These are phyloP conservation scores for Diaporthe citrichinensis DNA, from an alignment of 2,329 filamentous ascomycete genomes.

Conservation along the genomic window DNA sequence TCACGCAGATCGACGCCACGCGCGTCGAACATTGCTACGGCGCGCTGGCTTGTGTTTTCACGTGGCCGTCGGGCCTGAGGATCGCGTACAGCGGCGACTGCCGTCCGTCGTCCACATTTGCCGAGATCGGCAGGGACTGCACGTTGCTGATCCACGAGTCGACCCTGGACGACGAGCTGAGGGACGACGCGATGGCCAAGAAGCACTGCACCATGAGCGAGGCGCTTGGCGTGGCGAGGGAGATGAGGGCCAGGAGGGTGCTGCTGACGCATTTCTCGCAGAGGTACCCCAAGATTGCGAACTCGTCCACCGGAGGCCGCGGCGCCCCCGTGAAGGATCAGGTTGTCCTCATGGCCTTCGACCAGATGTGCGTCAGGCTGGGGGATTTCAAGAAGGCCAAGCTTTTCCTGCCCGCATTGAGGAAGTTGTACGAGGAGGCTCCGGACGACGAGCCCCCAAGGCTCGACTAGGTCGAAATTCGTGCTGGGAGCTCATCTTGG, in stretches of 20 bases:
- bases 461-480: background rate
- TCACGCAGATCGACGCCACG: conserved; percentile 77
- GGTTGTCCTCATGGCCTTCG: conserved; percentile 81
- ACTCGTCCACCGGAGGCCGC: conserved; percentile 40
- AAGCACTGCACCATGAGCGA: conserved; percentile 91
- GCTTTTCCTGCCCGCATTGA: conserved; percentile 72
- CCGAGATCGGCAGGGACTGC: conserved; percentile 77
- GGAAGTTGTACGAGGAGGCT: conserved; percentile 66
- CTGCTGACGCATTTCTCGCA: conserved; percentile 96
- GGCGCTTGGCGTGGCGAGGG: conserved; percentile 81
- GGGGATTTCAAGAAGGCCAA: conserved; percentile 79
- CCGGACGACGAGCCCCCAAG: conserved; percentile 44
- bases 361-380: conserved; percentile 82
- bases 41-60: conserved; percentile 82
- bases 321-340: conserved; percentile 57
- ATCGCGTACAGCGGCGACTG: conserved; percentile 96
- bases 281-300: conserved; percentile 82
- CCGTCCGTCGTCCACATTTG: conserved; percentile 80
- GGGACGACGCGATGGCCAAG: conserved; percentile 85
- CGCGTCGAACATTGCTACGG: conserved; percentile 84
- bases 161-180: conserved; percentile 91
- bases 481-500: background rate
- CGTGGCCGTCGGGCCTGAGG: conserved; percentile 85
- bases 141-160: conserved; percentile 95
- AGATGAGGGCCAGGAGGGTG: conserved; percentile 85